These are phyloP conservation scores for Dalbergia oliveri DNA, from an alignment of 306 rosid species.

Conservation along the genomic window DNA sequence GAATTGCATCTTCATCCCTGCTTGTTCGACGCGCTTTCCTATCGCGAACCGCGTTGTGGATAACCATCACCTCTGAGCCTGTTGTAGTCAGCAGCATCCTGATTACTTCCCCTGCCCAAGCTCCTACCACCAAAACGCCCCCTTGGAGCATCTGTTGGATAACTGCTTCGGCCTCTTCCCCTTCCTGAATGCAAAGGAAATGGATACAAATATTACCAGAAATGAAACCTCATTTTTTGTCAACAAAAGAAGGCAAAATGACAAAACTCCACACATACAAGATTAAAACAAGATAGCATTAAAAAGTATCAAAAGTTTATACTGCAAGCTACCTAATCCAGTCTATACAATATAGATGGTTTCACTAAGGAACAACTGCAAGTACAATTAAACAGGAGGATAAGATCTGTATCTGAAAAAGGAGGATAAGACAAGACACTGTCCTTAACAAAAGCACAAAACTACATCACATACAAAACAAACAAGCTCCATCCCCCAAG, in stretches of 20 bases:
- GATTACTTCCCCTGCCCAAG: constrained; percentile 70
- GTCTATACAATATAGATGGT: not conserved
- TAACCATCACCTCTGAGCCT: constrained; percentile 79
- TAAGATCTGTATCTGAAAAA: too few species aligned
- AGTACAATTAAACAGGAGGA: not conserved
- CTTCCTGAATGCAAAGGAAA: constrained; percentile 62
- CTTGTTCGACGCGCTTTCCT: constrained; percentile 37
- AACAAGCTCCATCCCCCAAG: constrained; percentile 1
- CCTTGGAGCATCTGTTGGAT: constrained; percentile 74
- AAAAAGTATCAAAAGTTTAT: not conserved
- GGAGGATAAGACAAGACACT: not conserved
- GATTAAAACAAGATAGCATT: not conserved
- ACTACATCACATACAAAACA: not conserved
- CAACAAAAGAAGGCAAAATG: constrained; percentile 40
- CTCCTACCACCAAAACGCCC: constrained; percentile 79
- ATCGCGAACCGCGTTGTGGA: constrained; percentile 76
- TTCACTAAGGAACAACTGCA: not conserved
- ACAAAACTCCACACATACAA: not conserved
- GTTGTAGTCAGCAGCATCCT: constrained; percentile 64
- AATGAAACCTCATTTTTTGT: too few species aligned
- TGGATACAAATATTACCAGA: constrained; percentile 13
- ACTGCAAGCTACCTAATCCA: not conserved
- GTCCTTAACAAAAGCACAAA: not conserved
- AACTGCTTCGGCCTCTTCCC: constrained; percentile 81
- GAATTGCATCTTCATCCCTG: constrained; percentile 13